Conservation (phyloP, 257 asterid genomes). For the Penstemon davidsonii region DNA sequence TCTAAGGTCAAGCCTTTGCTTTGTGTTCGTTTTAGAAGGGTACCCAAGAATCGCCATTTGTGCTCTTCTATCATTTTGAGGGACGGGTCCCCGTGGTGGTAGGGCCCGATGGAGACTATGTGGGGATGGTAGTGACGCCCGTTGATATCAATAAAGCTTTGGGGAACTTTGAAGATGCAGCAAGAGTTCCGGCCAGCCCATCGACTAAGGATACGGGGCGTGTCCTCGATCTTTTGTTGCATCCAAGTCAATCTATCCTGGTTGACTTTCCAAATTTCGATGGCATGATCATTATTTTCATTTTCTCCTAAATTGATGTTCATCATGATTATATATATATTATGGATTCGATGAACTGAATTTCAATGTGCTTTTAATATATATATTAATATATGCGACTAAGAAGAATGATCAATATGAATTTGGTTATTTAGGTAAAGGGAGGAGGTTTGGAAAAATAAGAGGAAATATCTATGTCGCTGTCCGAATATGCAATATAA, state of each 20-base stretch:
- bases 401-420: too few relatives aligned
- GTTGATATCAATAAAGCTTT: constrained; percentile 60
- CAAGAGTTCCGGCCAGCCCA: constrained; percentile 75
- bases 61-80: constrained; percentile 81
- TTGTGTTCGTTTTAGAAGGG: constrained; percentile 46
- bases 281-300: constrained; percentile 22
- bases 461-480: too few relatives aligned
- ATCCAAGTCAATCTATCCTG: constrained; percentile 44
- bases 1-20: constrained; percentile 34
- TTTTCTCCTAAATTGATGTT: not conserved
- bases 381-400: too few relatives aligned
- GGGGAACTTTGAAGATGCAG: constrained; percentile 81
- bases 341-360: too few relatives aligned
- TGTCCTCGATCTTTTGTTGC: constrained; percentile 53
- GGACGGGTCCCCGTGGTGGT: constrained; percentile 65
- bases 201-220: constrained; percentile 68
- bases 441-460: too few relatives aligned
- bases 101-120: constrained; percentile 81
- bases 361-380: too few relatives aligned
- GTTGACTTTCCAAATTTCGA: constrained; percentile 57
- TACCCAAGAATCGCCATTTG: constrained; percentile 78
- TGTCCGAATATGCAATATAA: too few relatives aligned
- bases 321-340: too few relatives aligned
- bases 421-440: too few relatives aligned
- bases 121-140: constrained; percentile 66